Evolutionary conservation across 2,329 filamentous ascomycete species (phyloP), one percentile per base, ranked within the genome.

Genomic region (Alternaria dauci): DNA sequence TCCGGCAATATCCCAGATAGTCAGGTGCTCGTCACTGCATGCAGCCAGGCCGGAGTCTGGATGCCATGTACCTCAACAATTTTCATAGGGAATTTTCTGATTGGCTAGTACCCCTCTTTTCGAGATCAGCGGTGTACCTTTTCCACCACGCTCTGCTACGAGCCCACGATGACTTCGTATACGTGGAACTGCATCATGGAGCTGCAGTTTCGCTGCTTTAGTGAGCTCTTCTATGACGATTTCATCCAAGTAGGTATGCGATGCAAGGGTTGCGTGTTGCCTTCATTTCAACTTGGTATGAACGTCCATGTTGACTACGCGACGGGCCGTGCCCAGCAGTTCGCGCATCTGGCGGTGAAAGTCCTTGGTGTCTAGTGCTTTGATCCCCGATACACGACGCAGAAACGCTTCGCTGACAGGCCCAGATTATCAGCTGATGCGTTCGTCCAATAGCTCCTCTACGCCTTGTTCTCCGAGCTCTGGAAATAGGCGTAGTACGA

Each of bases 401-500:
- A 41, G 20, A 42, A 14, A 25, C 20, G 20, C 39, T 42, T 12
- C 9, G 20, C 11, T 25, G 20, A 58, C 25, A 11, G 28, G 34
- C 23, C 32, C 28, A 55, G 52, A 55, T 43, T 34, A 54, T 67
- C 66, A 67, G 58, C 76, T 78, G 50, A 93, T 82, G 71, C 92
- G 85, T 78, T 93, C 91, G 65, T 88, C 89, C 86, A 91, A 87
- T 57, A 96, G 79, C 71, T 93, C 91, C 56, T 84, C 83, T 30
- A 92, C 86, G 38, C 88, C 88, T 75, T 87, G 88, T 71, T 92
- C 90, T 55, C 85, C 85, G 71, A 98, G 77, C 80, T 99, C 95
- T 5, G 95, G 95, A 74, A 97, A 87, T 63, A 98, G 79, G 66
- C 90, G 88, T 58, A 93, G 86, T n/a, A 97, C 82, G 2, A 97